phyloP scores from a whole-genome alignment of 345 rosid species.

The Carallia pectinifolia region DNA sequence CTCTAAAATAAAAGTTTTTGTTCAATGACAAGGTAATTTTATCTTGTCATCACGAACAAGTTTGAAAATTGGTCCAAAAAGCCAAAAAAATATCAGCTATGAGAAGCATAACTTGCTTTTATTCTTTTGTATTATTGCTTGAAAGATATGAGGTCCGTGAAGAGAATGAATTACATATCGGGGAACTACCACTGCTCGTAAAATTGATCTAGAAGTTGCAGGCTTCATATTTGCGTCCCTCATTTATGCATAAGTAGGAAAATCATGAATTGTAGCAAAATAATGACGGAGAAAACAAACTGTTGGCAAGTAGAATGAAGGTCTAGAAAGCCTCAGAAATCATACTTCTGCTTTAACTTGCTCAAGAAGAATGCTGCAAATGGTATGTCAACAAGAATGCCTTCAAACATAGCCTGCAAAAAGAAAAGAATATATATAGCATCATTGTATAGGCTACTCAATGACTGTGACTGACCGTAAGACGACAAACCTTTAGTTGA shows the following conservation, averaged over 20 bases:
- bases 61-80: too few species aligned
- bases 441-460: not conserved
- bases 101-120: too few species aligned
- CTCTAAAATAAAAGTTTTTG: too few species aligned
- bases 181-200: too few species aligned
- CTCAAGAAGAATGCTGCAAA: conserved; percentile 99
- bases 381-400: conserved; percentile 97
- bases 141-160: too few species aligned
- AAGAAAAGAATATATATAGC: conserved; percentile 10
- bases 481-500: not conserved
- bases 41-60: too few species aligned
- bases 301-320: not conserved
- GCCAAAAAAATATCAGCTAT: too few species aligned
- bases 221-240: not conserved
- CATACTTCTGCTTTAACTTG: conserved; percentile 92
- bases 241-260: not conserved
- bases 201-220: too few species aligned
- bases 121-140: too few species aligned
- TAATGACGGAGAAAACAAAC: not conserved
- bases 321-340: conserved; percentile 14
- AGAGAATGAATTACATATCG: too few species aligned
- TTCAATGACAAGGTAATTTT: too few species aligned
- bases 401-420: conserved; percentile 97
- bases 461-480: not conserved
- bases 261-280: not conserved